A percentile compares a stretch with the other conserved stretches of the same genome.
phyloP scores from a whole-genome alignment of 352 stramenopile species.

The Phytophthora fragariae region DNA sequence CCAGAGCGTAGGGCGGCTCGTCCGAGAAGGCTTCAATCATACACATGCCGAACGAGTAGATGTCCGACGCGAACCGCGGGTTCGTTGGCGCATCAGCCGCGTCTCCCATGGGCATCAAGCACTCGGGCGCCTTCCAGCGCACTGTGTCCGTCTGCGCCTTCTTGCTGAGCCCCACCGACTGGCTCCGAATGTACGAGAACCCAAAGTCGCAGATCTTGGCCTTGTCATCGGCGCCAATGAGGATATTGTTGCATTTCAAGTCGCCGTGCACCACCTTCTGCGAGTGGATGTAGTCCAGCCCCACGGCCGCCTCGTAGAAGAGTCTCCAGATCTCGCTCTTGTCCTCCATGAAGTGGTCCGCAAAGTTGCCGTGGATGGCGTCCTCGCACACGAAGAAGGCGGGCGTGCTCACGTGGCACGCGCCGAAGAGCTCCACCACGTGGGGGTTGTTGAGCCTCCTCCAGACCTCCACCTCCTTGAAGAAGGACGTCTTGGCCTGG shows the following conservation, averaged over 20 bases:
- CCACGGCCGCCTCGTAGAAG: neutral
- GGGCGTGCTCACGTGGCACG: too few species aligned
- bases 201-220: conserved; percentile 57
- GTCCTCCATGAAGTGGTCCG: neutral
- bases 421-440: too few species aligned
- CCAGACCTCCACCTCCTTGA: too few species aligned
- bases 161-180: conserved; percentile 42
- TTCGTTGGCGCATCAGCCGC: conserved; percentile 22
- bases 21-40: conserved; percentile 42
- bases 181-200: conserved; percentile 40
- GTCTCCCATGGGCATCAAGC: conserved; percentile 33
- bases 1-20: conserved; percentile 32
- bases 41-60: conserved; percentile 56
- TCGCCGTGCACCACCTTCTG: conserved; percentile 81
- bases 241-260: conserved; percentile 87
- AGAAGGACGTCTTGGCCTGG: too few species aligned
- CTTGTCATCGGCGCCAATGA: conserved; percentile 54
- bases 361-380: neutral
- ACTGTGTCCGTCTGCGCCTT: conserved; percentile 34
- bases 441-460: too few species aligned
- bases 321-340: conserved; percentile 2
- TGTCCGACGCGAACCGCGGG: conserved; percentile 47
- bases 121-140: conserved; percentile 50
- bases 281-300: conserved; percentile 66
- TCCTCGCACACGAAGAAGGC: conserved; percentile 20